Evolutionary conservation across 495 filamentous ascomycete genomes (phyloP).

Genomic region (Saxispiralis lemnorum): DNA sequence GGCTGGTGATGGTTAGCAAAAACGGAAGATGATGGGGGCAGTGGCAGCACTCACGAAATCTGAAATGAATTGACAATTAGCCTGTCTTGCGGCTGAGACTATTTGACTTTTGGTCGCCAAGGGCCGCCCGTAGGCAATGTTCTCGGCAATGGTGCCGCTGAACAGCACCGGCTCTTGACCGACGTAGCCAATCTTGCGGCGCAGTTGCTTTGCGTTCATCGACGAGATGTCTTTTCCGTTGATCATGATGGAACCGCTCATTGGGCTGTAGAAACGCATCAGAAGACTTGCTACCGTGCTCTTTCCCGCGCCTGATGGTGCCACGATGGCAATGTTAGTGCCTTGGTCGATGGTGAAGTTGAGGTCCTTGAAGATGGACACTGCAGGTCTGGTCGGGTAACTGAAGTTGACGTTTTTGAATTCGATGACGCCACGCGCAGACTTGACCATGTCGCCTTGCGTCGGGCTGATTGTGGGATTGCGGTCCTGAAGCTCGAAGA

Average conservation of each 20-base stretch:
- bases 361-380: constrained; percentile 75
- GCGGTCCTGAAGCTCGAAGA: constrained; percentile 93
- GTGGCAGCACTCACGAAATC: constrained; percentile 49
- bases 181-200: constrained; percentile 85
- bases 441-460: constrained; percentile 53
- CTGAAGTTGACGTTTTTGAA: constrained; percentile 16
- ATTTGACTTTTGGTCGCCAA: constrained; percentile 63
- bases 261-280: constrained; percentile 79
- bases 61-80: constrained; percentile 92
- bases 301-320: constrained; percentile 87
- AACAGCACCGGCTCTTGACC: constrained; percentile 92
- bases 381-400: constrained; percentile 33
- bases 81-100: constrained; percentile 68
- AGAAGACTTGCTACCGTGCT: constrained; percentile 80
- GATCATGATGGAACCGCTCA: constrained; percentile 58
- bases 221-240: constrained; percentile 64
- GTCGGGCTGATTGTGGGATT: constrained; percentile 73
- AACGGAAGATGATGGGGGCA: background rate
- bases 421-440: constrained; percentile 58
- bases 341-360: constrained; percentile 83
- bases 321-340: constrained; percentile 88
- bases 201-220: constrained; percentile 89
- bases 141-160: constrained; percentile 88
- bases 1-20: constrained; percentile 30
- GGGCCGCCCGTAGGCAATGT: constrained; percentile 86